These are phyloP conservation scores for Tetrahymena thermophila DNA, from an alignment of 73 alveolate genomes.

Conservation along the genomic window DNA sequence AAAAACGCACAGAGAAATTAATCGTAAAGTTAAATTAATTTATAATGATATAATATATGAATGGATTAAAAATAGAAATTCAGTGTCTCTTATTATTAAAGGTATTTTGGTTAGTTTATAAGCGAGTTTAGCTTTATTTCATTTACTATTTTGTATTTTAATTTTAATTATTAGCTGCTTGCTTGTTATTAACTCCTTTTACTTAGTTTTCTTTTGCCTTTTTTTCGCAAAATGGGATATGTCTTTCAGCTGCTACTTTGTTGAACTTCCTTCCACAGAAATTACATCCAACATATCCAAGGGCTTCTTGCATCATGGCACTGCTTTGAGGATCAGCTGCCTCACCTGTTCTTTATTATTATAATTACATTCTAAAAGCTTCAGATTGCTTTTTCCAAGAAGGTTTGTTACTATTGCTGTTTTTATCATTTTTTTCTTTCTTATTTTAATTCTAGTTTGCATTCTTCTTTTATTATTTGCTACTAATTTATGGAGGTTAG, in stretches of 20 bases:
- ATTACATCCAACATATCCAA: conserved; percentile 40
- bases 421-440: background rate
- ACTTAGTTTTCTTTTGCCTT: conserved; percentile 38
- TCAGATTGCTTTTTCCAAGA: background rate
- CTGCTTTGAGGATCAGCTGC: background rate
- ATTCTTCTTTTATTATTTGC: background rate
- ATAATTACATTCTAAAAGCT: background rate
- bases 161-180: conserved; percentile 5
- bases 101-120: background rate
- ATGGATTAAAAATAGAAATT: background rate
- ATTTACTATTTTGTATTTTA: background rate
- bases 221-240: conserved; percentile 51
- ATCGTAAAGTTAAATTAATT: too few relatives aligned
- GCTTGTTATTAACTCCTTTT: conserved; percentile 7
- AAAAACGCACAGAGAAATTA: background rate
- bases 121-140: background rate
- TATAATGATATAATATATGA: background rate
- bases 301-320: conserved; percentile 1
- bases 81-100: background rate
- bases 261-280: conserved; percentile 55
- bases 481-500: background rate
- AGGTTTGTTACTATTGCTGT: background rate
- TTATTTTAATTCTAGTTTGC: background rate
- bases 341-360: background rate
- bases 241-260: conserved; percentile 50